These are phyloP conservation scores for Tuber borchii DNA, from an alignment of 495 filamentous ascomycete genomes.

Conservation along the genomic window DNA sequence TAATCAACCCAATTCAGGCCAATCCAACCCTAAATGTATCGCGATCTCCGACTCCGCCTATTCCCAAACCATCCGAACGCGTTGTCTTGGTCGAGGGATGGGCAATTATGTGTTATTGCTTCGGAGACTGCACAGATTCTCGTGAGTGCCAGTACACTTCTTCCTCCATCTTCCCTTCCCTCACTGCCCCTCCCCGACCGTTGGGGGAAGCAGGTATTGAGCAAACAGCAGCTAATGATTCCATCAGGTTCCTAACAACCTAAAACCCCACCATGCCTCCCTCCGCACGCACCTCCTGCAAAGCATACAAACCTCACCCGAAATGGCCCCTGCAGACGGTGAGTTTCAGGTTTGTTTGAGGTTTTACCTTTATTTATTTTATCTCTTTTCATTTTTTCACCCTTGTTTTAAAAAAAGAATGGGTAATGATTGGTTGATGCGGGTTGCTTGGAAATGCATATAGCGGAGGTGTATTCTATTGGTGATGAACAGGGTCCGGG, in stretches of 20 bases:
- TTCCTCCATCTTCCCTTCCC: background rate
- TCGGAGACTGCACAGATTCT: conserved; percentile 56
- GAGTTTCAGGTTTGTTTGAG: conserved; percentile 4
- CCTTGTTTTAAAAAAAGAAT: background rate
- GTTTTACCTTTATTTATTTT: background rate
- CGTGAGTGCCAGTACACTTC: conserved; percentile 39
- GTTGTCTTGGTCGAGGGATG: conserved; percentile 58
- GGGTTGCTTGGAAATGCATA: background rate
- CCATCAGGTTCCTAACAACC: conserved; percentile 9
- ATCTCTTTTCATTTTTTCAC: background rate
- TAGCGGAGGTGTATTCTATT: conserved; percentile 47
- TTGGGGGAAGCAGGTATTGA: background rate
- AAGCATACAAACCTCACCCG: background rate
- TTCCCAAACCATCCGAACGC: conserved; percentile 47
- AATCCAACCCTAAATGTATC: conserved; percentile 20
- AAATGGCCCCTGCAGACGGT: conserved; percentile 1
- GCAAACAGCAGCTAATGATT: conserved; percentile 7
- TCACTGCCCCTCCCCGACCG: conserved; percentile 5
- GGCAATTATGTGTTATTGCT: conserved; percentile 55
- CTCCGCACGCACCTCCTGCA: background rate
- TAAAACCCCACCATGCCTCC: background rate
- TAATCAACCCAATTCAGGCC: background rate
- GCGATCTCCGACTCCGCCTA: conserved; percentile 42
- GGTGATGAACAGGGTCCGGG: conserved; percentile 58
- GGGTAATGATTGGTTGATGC: conserved; percentile 3